Percentiles rank a stretch among this genome's conserved stretches.
phyloP scores from a whole-genome alignment of 176 grass and related monocot species.

The Avena eriantha region DNA sequence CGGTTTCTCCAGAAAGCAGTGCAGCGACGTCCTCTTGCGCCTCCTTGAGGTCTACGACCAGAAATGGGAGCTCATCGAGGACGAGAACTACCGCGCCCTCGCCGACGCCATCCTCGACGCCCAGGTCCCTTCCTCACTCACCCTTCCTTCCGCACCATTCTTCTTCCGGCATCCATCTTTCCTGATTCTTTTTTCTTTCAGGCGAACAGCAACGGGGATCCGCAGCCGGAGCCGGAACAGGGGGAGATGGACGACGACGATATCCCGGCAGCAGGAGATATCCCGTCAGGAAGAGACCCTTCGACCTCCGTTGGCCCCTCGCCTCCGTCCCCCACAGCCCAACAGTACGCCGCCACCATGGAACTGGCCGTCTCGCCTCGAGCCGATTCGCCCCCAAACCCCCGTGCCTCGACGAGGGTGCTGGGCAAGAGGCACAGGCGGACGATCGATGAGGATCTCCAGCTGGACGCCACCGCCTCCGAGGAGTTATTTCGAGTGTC shows the following conservation, averaged over 20 bases:
- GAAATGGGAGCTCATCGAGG: constrained; percentile 82
- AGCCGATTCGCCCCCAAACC: no score
- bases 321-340: neutral
- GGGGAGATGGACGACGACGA: neutral
- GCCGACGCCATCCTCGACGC: constrained; percentile 55
- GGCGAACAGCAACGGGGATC: neutral
- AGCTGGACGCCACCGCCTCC: neutral
- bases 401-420: neutral
- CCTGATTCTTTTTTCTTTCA: neutral
- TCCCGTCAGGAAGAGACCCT: no score
- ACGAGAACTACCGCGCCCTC: constrained; percentile 65
- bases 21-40: no score
- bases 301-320: neutral
- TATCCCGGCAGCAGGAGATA: no score
- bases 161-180: neutral
- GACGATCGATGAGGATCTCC: neutral
- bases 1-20: no score
- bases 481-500: neutral
- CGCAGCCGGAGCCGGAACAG: neutral
- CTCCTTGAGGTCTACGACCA: no score
- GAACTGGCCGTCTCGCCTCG: neutral
- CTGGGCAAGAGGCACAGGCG: neutral
- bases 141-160: no score
- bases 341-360: neutral
- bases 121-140: neutral